A percentile compares a stretch with the other conserved stretches of the same genome.
Conservation (phyloP, 352 stramenopile species). For the Pythium chondricola region DNA sequence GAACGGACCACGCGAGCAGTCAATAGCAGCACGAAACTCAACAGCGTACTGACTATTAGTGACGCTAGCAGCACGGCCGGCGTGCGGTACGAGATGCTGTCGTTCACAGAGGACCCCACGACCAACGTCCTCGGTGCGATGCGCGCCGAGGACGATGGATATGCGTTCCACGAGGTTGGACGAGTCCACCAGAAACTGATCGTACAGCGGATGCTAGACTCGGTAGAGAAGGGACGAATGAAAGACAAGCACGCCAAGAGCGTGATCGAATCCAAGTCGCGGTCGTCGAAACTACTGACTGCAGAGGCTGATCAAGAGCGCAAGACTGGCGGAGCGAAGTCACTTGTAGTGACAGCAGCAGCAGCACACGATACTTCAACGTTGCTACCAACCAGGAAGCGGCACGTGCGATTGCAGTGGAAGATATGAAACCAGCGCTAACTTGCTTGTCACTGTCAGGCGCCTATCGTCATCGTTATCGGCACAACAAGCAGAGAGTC, state of each 20-base stretch:
- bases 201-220: conserved; percentile 70
- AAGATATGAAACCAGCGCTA: too few relatives aligned
- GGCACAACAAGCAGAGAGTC: too few relatives aligned
- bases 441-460: too few relatives aligned
- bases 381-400: too few relatives aligned
- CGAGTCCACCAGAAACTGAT: conserved; percentile 76
- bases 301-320: conserved; percentile 2
- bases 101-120: conserved; percentile 58
- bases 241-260: conserved; percentile 76
- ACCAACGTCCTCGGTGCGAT: conserved; percentile 37
- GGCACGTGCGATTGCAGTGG: too few relatives aligned
- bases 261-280: conserved; percentile 62
- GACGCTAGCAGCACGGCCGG: not conserved
- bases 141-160: conserved; percentile 12
- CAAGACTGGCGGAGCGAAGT: not conserved
- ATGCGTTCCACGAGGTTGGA: conserved; percentile 49
- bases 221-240: conserved; percentile 70
- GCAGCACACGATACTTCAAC: conserved; percentile 5
- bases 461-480: too few relatives aligned
- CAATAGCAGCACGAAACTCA: conserved; percentile 23
- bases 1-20: conserved; percentile 14
- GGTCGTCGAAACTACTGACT: conserved; percentile 58
- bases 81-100: conserved; percentile 63
- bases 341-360: not conserved
- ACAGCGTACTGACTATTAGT: conserved; percentile 44